phyloP scores from a whole-genome alignment of 2,329 filamentous ascomycete species.

The Ceratocystiopsis minuta region DNA sequence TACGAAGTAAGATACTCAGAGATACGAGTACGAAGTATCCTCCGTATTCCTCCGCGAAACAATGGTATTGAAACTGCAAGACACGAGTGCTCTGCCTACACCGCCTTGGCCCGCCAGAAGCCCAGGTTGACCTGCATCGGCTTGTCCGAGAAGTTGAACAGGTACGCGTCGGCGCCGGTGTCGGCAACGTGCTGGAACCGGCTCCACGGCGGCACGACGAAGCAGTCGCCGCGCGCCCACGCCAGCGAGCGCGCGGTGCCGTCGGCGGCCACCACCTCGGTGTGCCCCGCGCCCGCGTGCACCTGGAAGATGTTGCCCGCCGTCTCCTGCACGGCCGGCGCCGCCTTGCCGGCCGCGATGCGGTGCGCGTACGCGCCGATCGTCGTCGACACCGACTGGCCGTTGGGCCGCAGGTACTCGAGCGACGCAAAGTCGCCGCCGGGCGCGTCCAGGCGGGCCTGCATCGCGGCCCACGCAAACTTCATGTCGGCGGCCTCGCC shows the following conservation, averaged over 20 bases:
- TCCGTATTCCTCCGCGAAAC: too few relatives aligned
- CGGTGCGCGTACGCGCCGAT: conserved; percentile 31
- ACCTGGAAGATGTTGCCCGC: conserved; percentile 35
- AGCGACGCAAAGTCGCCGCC: conserved; percentile 15
- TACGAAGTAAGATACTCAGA: too few relatives aligned
- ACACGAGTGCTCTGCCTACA: too few relatives aligned
- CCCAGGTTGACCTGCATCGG: conserved; percentile 17
- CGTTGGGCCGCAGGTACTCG: conserved; percentile 18
- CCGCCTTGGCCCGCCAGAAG: conserved; percentile 4
- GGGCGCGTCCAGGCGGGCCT: conserved; percentile 18
- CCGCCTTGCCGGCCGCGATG: conserved; percentile 18
- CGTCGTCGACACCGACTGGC: conserved; percentile 21
- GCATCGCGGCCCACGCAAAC: neutral
- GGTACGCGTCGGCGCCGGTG: conserved; percentile 13
- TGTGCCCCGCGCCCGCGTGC: conserved; percentile 26
- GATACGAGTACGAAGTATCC: too few relatives aligned
- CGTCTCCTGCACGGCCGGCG: conserved; percentile 23
- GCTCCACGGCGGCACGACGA: conserved; percentile 34
- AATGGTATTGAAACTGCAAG: too few relatives aligned
- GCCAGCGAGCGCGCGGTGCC: conserved; percentile 14
- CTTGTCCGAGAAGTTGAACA: conserved; percentile 18
- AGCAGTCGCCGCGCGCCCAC: conserved; percentile 32
- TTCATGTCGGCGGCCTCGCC: conserved; percentile 20
- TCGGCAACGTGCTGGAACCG: conserved; percentile 26
- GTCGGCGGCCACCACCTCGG: conserved; percentile 18